Percentiles rank a stretch among this genome's conserved stretches.
These are phyloP conservation scores for Ogataea glucozyma DNA, from an alignment of 805 yeast genomes.

Conservation along the genomic window DNA sequence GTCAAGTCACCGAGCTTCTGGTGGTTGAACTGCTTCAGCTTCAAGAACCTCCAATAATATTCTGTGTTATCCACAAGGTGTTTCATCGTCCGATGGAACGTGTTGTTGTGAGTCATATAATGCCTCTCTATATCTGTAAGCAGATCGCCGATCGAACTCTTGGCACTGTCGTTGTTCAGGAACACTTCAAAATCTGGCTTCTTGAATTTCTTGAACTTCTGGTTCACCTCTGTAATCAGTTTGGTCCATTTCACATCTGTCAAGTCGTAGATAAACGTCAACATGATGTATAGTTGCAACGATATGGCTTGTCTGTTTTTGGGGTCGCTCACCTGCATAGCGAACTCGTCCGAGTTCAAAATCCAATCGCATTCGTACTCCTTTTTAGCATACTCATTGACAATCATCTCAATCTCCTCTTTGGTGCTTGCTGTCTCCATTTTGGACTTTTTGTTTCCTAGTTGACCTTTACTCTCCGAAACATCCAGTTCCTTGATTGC, in stretches of 20 bases:
- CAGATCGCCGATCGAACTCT: conserved; percentile 17
- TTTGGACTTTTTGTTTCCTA: neutral
- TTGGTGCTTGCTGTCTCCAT: neutral
- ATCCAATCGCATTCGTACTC: conserved; percentile 33
- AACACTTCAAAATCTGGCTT: conserved; percentile 24
- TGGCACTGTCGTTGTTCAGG: conserved; percentile 17
- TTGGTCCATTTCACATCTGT: conserved; percentile 23
- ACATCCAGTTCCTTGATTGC: conserved; percentile 18
- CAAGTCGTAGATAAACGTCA: conserved; percentile 23
- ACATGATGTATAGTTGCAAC: conserved; percentile 30
- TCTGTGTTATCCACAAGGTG: conserved; percentile 22
- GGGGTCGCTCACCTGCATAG: conserved; percentile 19
- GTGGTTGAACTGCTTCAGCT: conserved; percentile 32
- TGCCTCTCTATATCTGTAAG: conserved; percentile 27
- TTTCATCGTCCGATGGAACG: conserved; percentile 18
- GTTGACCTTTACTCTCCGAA: conserved; percentile 5
- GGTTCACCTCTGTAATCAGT: conserved; percentile 18
- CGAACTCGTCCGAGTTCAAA: conserved; percentile 26
- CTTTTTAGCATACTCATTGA: conserved; percentile 15
- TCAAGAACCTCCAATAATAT: conserved; percentile 30
- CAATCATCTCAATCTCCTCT: conserved; percentile 12
- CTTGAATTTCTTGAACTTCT: conserved; percentile 26
- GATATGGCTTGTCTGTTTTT: conserved; percentile 21
- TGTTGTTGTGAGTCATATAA: conserved; percentile 15
- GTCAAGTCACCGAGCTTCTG: conserved; percentile 21